phyloP scores from a whole-genome alignment of 805 yeast genomes.

The Candida saitoana region DNA sequence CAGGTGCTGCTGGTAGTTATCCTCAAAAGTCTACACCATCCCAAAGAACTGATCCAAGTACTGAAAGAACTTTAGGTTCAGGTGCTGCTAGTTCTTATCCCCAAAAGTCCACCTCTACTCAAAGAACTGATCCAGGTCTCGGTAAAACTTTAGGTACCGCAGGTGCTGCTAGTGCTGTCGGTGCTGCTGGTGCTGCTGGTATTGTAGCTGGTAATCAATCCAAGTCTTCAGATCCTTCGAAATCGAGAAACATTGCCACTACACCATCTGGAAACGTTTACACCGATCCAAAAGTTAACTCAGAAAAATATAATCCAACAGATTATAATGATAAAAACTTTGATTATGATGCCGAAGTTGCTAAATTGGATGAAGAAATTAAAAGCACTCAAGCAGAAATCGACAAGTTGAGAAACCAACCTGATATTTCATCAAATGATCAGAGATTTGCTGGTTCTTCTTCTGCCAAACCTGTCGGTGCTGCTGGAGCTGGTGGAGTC shows the following conservation, averaged over 20 bases:
- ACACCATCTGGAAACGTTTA: slow-evolving; percentile 5
- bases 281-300: not conserved
- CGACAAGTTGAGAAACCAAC: not conserved
- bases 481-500: slow-evolving; percentile 6
- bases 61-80: too few species aligned
- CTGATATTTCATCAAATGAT: not conserved
- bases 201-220: slow-evolving; percentile 4
- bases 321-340: slow-evolving; percentile 5
- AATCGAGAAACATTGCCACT: not conserved
- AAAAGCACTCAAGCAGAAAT: not conserved
- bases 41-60: too few species aligned
- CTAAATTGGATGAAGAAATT: slow-evolving; percentile 3
- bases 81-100: slow-evolving; percentile 1
- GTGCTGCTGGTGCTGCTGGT: slow-evolving; percentile 9
- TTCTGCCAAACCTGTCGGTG: slow-evolving; percentile 7
- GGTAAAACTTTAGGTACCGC: slow-evolving; percentile 7
- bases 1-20: too few species aligned
- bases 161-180: slow-evolving; percentile 8
- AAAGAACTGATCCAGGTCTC: not conserved
- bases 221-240: not conserved
- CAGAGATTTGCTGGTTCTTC: slow-evolving; percentile 3
- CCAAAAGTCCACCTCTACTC: not conserved
- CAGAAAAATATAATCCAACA: not conserved
- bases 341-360: slow-evolving; percentile 7
- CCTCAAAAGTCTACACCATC: too few species aligned